Percentiles rank a stretch among this genome's conserved stretches.
Evolutionary conservation across 2,329 filamentous ascomycete species (phyloP).

Genomic region (Metarhizium guizhouense): DNA sequence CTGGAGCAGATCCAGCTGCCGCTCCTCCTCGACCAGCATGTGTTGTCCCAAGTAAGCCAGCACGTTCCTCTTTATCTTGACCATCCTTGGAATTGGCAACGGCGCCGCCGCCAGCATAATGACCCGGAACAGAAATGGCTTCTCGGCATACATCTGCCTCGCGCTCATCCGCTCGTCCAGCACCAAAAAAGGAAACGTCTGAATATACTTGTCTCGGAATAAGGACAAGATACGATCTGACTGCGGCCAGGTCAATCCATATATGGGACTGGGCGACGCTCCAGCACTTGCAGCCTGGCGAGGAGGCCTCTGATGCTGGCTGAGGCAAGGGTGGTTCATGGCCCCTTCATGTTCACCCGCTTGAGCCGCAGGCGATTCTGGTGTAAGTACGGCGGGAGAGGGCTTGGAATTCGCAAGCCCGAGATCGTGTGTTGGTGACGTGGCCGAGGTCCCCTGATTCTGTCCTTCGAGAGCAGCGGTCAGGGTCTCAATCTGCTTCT

Average conservation of each 20-base stretch:
- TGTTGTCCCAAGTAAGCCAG: constrained; percentile 27
- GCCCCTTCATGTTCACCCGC: too few species aligned
- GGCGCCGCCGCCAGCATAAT: constrained; percentile 28
- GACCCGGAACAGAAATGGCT: constrained; percentile 29
- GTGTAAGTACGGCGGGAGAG: too few species aligned
- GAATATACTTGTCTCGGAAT: constrained; percentile 23
- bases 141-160: constrained; percentile 20
- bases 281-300: too few species aligned
- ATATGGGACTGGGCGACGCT: constrained; percentile 11
- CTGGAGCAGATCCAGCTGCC: constrained; percentile 34
- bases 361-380: too few species aligned
- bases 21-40: constrained; percentile 31
- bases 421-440: too few species aligned
- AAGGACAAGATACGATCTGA: constrained; percentile 24
- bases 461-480: too few species aligned
- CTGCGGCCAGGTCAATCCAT: constrained; percentile 30
- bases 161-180: constrained; percentile 21
- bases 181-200: constrained; percentile 29
- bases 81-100: constrained; percentile 16
- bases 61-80: constrained; percentile 31
- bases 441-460: too few species aligned
- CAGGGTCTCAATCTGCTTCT: too few species aligned
- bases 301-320: too few species aligned
- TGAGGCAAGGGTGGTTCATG: too few species aligned
- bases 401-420: too few species aligned